Evolutionary conservation across 2,329 filamentous ascomycete species (phyloP), one percentile per base, ranked within the genome.

Genomic region (Neofusicoccum parvum): DNA sequence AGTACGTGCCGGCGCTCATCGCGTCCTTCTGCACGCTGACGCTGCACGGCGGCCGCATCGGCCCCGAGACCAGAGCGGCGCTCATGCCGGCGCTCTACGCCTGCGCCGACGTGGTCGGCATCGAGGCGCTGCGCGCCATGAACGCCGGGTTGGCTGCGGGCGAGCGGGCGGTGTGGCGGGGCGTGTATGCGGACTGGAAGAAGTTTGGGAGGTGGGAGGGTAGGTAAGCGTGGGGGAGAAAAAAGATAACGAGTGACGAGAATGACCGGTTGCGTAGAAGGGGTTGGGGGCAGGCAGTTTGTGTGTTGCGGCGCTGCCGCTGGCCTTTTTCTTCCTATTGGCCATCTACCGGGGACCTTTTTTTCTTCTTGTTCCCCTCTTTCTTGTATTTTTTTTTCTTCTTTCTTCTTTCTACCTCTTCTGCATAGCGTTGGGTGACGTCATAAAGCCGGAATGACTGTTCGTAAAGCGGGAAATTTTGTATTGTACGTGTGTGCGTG

Each of bases 11-110:
- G 67, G 84, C 86, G 54, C 74, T 89, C 17, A 76, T 89, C 3
- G 83, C 84, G 71, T 80, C 84, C 41, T 90, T 87, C 72, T 84
- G 84, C 58, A 75, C 80, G 39, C 82, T 80, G 67, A 82, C 84
- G 56, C 76, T 90, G 27, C 78, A 79, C 34, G 75, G 27, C 27
- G 27, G 75, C 4, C 76, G 82, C 14, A 72, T 87, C n/a, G 73
- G 74, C 2, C 80, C 84, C 0, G 81, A 81, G 1, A 81, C 87
- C 17, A 83, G 86, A 70, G 80, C 84, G 49, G 76, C 75, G 68
- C 87, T 88, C 17, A 92, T 85, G 14, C 88, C 88, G 2, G 80
- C 79, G 1, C 80, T 81, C 20, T 85, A 81, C 62, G 75, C 77
- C 17, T 70, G 74, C 6, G 64, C 79, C 1, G 70, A 72, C 2